A percentile compares a stretch with the other conserved stretches of the same genome.
These are phyloP conservation scores for Ceratobasidium sp. DNA, from an alignment of 1,284 basidiomycete species.

Conservation along the genomic window DNA sequence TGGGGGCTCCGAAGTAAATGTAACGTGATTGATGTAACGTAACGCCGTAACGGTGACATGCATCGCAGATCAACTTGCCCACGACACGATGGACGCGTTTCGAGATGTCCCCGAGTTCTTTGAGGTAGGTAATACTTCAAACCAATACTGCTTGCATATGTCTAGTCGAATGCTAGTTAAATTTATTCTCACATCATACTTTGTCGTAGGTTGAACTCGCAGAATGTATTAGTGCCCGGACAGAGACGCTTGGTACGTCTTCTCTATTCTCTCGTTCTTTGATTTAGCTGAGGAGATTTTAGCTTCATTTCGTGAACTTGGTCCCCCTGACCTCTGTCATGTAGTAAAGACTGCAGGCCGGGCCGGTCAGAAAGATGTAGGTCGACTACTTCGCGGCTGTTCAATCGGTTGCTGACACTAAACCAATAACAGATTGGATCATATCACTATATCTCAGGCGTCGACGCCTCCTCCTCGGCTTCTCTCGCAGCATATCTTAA, in stretches of 20 bases:
- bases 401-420: too few relatives aligned
- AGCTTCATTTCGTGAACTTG: constrained; percentile 96
- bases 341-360: constrained; percentile 93
- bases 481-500: constrained; percentile 98
- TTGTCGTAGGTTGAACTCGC: constrained; percentile 84
- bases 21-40: too few relatives aligned
- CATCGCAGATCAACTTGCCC: too few relatives aligned
- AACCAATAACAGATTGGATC: constrained; percentile 83
- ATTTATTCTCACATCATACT: constrained; percentile 26
- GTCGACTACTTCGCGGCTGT: constrained; percentile 56
- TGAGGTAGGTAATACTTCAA: constrained; percentile 64
- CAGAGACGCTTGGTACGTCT: constrained; percentile 88
- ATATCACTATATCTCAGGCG: constrained; percentile 95
- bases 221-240: constrained; percentile 89
- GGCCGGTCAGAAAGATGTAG: constrained; percentile 85
- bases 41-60: too few relatives aligned
- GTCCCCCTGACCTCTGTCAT: constrained; percentile 97
- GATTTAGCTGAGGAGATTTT: constrained; percentile 17
- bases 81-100: constrained; percentile 58
- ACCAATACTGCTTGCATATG: too few relatives aligned
- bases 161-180: not conserved
- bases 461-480: constrained; percentile 97
- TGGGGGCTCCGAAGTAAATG: too few relatives aligned
- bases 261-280: not conserved
- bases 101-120: constrained; percentile 79